These are phyloP conservation scores for Helotiales sp. DNA, from an alignment of 2,329 filamentous ascomycete genomes.

Conservation along the genomic window DNA sequence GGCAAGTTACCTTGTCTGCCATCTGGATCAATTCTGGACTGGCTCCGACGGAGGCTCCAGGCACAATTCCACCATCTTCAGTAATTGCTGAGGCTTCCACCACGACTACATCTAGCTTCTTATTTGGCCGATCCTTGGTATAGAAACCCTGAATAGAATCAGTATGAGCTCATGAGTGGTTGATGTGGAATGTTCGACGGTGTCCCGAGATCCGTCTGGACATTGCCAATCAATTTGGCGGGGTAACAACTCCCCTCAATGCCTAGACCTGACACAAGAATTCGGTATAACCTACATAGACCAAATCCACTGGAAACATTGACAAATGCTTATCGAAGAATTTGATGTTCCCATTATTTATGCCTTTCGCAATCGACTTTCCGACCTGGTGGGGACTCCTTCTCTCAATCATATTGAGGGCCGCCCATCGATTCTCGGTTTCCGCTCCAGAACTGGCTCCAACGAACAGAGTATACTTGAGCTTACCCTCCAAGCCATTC, in stretches of 20 bases:
- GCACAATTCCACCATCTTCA: constrained; percentile 85
- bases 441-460: constrained; percentile 84
- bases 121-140: constrained; percentile 75
- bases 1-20: constrained; percentile 86
- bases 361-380: constrained; percentile 86
- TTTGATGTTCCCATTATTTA: constrained; percentile 84
- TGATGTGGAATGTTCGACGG: neutral
- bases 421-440: constrained; percentile 91
- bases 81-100: constrained; percentile 87
- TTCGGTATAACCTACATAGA: constrained; percentile 64
- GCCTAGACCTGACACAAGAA: neutral
- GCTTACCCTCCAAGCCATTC: constrained; percentile 78
- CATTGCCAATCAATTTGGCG: neutral
- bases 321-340: constrained; percentile 94
- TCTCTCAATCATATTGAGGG: constrained; percentile 85
- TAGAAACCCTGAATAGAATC: constrained; percentile 64
- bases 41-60: constrained; percentile 81
- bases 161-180: neutral
- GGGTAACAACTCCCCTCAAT: neutral
- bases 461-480: constrained; percentile 85
- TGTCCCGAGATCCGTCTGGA: neutral
- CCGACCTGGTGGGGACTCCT: constrained; percentile 85
- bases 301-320: constrained; percentile 87
- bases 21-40: constrained; percentile 86
- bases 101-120: constrained; percentile 74